Conservation (phyloP, 192 early-diverging fungal genomes). For the Thoreauomyces humboldtii region DNA sequence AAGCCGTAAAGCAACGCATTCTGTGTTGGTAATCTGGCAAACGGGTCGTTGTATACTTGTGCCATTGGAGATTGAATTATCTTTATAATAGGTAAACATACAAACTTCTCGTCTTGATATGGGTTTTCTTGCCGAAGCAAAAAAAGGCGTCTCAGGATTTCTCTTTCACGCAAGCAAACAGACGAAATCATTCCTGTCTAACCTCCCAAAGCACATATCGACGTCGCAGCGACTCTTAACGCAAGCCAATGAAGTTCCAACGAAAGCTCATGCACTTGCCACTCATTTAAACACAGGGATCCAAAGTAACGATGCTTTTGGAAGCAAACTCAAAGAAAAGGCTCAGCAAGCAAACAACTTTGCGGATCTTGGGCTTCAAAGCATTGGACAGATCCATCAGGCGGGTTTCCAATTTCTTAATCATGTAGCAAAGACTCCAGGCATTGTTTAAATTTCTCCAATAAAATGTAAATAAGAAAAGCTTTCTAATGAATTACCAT, state of each 20-base stretch:
- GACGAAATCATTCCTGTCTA: not conserved
- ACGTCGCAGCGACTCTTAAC: not conserved
- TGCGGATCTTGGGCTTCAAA: not conserved
- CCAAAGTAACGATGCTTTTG: slow-evolving; percentile 1
- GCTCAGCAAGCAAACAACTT: not conserved
- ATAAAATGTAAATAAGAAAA: no score
- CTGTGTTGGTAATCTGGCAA: not conserved
- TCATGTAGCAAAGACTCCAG: not conserved
- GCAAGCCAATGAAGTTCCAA: not conserved
- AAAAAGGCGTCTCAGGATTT: no score
- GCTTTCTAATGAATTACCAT: not conserved
- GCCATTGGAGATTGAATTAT: slow-evolving; percentile 2
- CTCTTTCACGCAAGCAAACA: no score
- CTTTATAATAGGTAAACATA: not conserved
- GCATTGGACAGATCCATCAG: not conserved
- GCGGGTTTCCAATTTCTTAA: not conserved
- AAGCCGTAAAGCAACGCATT: not conserved
- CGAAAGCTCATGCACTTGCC: not conserved
- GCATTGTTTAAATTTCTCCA: no score
- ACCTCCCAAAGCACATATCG: not conserved
- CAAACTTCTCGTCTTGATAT: no score
- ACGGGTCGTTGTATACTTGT: not conserved
- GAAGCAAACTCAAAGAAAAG: not conserved
- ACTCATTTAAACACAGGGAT: not conserved
- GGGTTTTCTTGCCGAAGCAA: no score